These are phyloP conservation scores for Tremellales sp. DNA, from an alignment of 1,284 basidiomycete species.

Conservation along the genomic window DNA sequence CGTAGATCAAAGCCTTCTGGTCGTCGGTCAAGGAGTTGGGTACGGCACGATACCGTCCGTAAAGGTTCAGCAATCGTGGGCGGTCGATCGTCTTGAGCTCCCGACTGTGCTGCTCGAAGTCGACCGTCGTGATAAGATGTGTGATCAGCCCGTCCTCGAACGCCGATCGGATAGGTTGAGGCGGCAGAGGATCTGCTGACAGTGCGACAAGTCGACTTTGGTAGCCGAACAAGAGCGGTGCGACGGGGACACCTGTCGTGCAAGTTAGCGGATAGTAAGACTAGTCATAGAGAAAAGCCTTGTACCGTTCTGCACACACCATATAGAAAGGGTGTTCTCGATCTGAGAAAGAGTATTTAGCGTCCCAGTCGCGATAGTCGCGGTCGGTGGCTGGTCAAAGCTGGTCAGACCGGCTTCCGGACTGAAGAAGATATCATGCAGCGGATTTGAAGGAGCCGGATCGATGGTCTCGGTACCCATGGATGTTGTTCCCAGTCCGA, in stretches of 20 bases:
- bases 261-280: too few species aligned
- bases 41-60: conserved; percentile 18
- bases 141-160: conserved; percentile 21
- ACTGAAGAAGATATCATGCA: too few species aligned
- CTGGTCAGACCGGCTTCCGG: too few species aligned
- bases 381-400: too few species aligned
- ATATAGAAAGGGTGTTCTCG: too few species aligned
- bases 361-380: too few species aligned
- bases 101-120: neutral
- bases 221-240: conserved; percentile 10
- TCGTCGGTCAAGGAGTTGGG: conserved; percentile 19
- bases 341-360: too few species aligned
- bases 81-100: conserved; percentile 2
- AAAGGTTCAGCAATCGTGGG: conserved; percentile 7
- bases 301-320: neutral
- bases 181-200: conserved; percentile 8
- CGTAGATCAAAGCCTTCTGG: conserved; percentile 22
- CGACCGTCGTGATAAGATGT: conserved; percentile 6
- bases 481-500: neutral
- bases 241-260: neutral
- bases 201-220: conserved; percentile 8
- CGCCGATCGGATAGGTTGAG: neutral
- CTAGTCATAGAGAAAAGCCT: neutral
- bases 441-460: too few species aligned
- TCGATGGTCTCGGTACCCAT: too few species aligned